These are phyloP conservation scores for Grifola frondosa DNA, from an alignment of 1,284 basidiomycete genomes.

Conservation along the genomic window DNA sequence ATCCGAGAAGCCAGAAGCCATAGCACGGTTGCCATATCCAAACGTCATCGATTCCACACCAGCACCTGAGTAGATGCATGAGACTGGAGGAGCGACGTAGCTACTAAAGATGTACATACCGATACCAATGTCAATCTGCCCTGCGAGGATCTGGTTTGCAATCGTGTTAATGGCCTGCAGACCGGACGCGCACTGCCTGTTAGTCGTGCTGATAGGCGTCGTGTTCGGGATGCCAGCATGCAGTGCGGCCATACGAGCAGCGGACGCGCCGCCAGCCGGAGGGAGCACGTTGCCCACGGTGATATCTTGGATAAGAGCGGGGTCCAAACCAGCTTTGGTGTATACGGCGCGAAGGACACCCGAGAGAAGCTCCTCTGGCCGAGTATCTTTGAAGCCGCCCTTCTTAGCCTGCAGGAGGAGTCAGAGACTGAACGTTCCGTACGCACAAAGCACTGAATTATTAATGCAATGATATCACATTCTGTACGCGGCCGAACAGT, in stretches of 20 bases:
- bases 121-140: constrained; percentile 92
- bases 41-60: constrained; percentile 97
- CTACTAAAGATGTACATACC: constrained; percentile 45
- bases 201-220: constrained; percentile 83
- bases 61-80: constrained; percentile 55
- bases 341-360: constrained; percentile 78
- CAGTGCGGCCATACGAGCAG: constrained; percentile 93
- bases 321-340: constrained; percentile 68
- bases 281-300: constrained; percentile 94
- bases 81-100: neutral
- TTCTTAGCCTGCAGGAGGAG: constrained; percentile 64
- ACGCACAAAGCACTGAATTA: neutral
- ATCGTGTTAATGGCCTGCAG: constrained; percentile 89
- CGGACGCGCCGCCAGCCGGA: constrained; percentile 85
- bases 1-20: constrained; percentile 78
- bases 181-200: constrained; percentile 94
- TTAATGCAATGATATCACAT: neutral
- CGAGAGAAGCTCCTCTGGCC: constrained; percentile 88
- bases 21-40: constrained; percentile 73
- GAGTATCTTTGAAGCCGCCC: constrained; percentile 93
- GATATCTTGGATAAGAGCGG: constrained; percentile 84
- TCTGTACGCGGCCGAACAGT: no score
- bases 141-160: constrained; percentile 82
- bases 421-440: neutral
- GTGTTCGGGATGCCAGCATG: constrained; percentile 90